phyloP scores from a whole-genome alignment of 2,329 filamentous ascomycete species.

The Epicoccum sorghinum region DNA sequence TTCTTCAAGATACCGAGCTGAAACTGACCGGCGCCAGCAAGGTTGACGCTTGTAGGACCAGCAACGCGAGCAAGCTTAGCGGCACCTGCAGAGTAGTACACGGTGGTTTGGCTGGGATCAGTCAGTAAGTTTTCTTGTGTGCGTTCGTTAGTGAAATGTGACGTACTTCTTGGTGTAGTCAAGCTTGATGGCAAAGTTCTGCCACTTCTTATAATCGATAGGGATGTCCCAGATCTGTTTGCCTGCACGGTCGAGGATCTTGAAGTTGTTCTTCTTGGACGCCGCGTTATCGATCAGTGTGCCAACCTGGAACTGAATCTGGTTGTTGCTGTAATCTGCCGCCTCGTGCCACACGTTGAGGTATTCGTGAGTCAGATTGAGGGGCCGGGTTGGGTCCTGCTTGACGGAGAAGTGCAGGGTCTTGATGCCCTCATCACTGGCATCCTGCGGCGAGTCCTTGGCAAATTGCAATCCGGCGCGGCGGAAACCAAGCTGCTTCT shows the following conservation, averaged over 20 bases:
- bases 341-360: conserved; percentile 52
- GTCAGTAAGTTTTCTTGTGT: too few relatives aligned
- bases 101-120: conserved; percentile 57
- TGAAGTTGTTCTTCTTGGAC: conserved; percentile 53
- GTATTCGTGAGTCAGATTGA: conserved; percentile 68
- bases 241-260: conserved; percentile 46
- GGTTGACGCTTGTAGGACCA: conserved; percentile 55
- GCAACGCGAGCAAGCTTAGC: conserved; percentile 57
- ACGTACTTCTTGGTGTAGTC: conserved; percentile 63
- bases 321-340: conserved; percentile 49
- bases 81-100: conserved; percentile 62
- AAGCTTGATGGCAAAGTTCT: conserved; percentile 67
- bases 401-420: conserved; percentile 67
- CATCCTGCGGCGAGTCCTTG: conserved; percentile 58
- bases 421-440: conserved; percentile 62
- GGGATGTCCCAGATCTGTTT: conserved; percentile 56
- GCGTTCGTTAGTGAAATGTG: too few relatives aligned
- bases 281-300: conserved; percentile 56
- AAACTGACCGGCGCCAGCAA: conserved; percentile 65
- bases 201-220: conserved; percentile 60
- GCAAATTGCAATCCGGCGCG: conserved; percentile 63
- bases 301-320: conserved; percentile 61
- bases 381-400: conserved; percentile 57
- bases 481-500: conserved; percentile 65
- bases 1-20: conserved; percentile 70